Evolutionary conservation across 768 basidiomycete genomes (phyloP).

Genomic region (Nevesoporus exiguus): DNA sequence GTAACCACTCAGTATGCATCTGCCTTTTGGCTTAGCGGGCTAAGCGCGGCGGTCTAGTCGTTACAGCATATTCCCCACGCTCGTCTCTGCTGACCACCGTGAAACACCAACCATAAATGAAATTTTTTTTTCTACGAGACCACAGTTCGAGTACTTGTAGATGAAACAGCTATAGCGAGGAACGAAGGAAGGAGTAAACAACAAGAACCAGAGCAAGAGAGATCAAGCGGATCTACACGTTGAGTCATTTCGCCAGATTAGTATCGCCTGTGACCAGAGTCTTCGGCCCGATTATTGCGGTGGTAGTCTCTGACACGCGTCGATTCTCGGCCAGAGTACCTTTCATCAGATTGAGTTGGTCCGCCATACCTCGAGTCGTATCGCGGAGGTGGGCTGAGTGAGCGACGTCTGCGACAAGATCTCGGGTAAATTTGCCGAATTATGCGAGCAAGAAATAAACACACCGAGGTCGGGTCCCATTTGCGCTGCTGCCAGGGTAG

Average conservation of each 20-base stretch:
- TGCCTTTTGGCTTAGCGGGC: too few relatives aligned
- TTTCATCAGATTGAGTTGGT: constrained; percentile 39
- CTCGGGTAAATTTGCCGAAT: background rate
- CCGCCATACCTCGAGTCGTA: constrained; percentile 54
- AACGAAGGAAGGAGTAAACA: constrained; percentile 1
- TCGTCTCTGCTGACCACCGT: background rate
- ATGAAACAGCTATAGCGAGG: background rate
- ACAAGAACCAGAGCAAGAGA: constrained; percentile 1
- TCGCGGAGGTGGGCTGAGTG: constrained; percentile 60
- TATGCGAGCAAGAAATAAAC: background rate
- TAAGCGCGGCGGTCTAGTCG: too few relatives aligned
- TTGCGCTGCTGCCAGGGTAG: constrained; percentile 43
- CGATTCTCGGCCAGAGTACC: constrained; percentile 43
- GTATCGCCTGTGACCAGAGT: constrained; percentile 28
- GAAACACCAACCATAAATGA: constrained; percentile 1
- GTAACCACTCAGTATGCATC: too few relatives aligned
- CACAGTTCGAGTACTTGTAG: constrained; percentile 8
- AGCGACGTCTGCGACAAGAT: constrained; percentile 53
- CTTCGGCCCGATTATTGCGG: constrained; percentile 33
- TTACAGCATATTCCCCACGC: too few relatives aligned
- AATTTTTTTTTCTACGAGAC: constrained; percentile 3
- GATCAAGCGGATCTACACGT: constrained; percentile 5
- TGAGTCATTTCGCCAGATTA: constrained; percentile 12
- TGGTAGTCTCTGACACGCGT: constrained; percentile 40
- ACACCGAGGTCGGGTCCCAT: constrained; percentile 43